Base-by-base conservation (phyloP, 352 stramenopile species). In the Globisporangium carolinianum region DNA sequence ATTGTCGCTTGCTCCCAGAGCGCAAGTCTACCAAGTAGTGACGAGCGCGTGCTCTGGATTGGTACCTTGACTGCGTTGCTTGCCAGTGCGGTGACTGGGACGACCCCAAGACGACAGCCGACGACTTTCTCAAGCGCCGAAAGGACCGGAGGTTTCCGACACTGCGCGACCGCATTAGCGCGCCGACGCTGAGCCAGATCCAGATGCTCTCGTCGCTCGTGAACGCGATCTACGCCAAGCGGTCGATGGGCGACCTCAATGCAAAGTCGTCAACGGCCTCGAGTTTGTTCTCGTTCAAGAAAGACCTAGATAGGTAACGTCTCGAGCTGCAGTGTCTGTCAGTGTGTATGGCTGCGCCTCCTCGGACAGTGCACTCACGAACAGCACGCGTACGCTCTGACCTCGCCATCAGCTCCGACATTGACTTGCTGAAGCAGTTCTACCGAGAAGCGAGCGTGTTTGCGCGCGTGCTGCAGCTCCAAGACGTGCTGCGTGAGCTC, bases 281-380 rank as follows among this genome's bases (percentile, higher is more conserved):
- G 14, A 57, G 55, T 12, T 11, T 87, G 5, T 80, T 94, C 51
- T 82, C 84, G 4, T 79, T 82, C 53, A 89, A 89, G 60, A 79
- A 86, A n/a, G 87, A 93, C 35, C 64, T 96, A 1, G 83, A 89
- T 55, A 83, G 73, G 77, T 87, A 70, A 51, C 24, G 24, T 32
- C 24, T 32, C 24, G 24, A 32, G 24, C 24, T 32, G 24, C 24
- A 32, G 24, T n/a, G 5, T 50, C 47, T 54, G 32, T n/a, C 46
- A 47, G 15, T 55, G 5, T 46, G 32, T 32, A 12, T 50, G 12
- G 1, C 53, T 61, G 17, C 18, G 39, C 32, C 42, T 51, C 10
- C 24, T 32, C 24, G 24, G 24, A 32, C 24, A 32, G 24, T 32
- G 24, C 24, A 32, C 24, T 32, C 3, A 32, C 24, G 24, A 32